Percentiles rank a stretch among this genome's conserved stretches.
phyloP scores from a whole-genome alignment of 805 yeast species.

The Starmerella scarabaei region DNA sequence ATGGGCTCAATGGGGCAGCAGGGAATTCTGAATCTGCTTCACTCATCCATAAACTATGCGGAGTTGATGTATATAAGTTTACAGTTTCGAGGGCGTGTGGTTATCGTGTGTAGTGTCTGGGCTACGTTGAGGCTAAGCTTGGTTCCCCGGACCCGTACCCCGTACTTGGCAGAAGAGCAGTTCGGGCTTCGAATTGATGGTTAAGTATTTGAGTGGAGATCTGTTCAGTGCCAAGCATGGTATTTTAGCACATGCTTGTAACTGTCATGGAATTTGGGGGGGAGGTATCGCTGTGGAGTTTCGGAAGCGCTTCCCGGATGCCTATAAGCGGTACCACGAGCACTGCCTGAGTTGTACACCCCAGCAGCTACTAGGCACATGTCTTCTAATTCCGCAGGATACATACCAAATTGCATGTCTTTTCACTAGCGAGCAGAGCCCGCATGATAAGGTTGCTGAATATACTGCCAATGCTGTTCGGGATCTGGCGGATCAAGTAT shows the following conservation, averaged over 20 bases:
- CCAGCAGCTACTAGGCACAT: constrained; percentile 40
- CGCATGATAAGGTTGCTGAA: constrained; percentile 35
- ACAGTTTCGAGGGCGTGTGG: no score
- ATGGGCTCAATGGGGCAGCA: constrained; percentile 29
- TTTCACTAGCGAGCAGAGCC: constrained; percentile 43
- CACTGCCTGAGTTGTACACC: constrained; percentile 30
- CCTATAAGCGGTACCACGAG: constrained; percentile 38
- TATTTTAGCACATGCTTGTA: constrained; percentile 66
- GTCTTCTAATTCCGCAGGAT: constrained; percentile 35
- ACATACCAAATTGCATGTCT: constrained; percentile 44
- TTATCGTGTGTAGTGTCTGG: no score
- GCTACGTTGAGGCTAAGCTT: no score
- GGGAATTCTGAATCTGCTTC: constrained; percentile 22
- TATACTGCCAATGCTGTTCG: constrained; percentile 40
- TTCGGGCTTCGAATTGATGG: no score
- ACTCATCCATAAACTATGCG: constrained; percentile 1
- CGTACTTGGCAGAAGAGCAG: no score
- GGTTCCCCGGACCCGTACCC: no score
- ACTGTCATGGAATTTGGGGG: constrained; percentile 70
- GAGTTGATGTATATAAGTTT: no score
- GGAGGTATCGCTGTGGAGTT: constrained; percentile 66
- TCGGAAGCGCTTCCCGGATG: constrained; percentile 40
- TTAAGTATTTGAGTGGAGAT: constrained; percentile 43
- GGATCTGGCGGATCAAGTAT: constrained; percentile 33
- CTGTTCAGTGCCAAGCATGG: constrained; percentile 35